Evolutionary conservation across 169 alveolate species (phyloP).

Genomic region (Blepharisma undulans): DNA sequence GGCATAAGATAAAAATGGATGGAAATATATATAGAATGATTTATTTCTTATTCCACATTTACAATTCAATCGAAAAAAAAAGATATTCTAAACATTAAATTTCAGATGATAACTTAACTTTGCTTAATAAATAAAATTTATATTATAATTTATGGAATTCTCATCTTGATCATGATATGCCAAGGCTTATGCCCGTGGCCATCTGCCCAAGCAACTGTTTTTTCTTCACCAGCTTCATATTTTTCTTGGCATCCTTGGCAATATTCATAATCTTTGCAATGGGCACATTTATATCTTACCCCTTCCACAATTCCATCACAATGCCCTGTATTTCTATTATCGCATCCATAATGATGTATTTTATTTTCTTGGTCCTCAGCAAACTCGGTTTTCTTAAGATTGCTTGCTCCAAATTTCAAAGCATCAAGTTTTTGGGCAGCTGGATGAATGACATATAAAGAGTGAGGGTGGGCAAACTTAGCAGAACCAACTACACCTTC

Average conservation of each 20-base stretch:
- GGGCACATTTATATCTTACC: constrained; percentile 38
- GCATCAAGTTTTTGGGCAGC: background rate
- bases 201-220: background rate
- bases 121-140: too few species aligned
- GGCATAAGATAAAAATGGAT: too few species aligned
- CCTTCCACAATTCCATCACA: constrained; percentile 25
- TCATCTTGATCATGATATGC: background rate
- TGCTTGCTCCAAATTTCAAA: background rate
- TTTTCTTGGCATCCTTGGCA: background rate
- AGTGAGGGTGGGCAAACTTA: constrained; percentile 36
- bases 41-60: too few species aligned
- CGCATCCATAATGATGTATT: constrained; percentile 1
- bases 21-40: too few species aligned
- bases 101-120: too few species aligned
- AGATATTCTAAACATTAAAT: too few species aligned
- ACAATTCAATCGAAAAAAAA: too few species aligned
- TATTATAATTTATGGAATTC: too few species aligned
- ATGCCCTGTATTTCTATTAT: background rate
- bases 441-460: background rate
- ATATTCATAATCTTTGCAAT: constrained; percentile 31
- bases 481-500: constrained; percentile 27
- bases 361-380: background rate
- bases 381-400: background rate
- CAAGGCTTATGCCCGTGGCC: background rate
- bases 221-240: background rate